Evolutionary conservation across 2,329 filamentous ascomycete species (phyloP).

Genomic region (Eutypella sp.): DNA sequence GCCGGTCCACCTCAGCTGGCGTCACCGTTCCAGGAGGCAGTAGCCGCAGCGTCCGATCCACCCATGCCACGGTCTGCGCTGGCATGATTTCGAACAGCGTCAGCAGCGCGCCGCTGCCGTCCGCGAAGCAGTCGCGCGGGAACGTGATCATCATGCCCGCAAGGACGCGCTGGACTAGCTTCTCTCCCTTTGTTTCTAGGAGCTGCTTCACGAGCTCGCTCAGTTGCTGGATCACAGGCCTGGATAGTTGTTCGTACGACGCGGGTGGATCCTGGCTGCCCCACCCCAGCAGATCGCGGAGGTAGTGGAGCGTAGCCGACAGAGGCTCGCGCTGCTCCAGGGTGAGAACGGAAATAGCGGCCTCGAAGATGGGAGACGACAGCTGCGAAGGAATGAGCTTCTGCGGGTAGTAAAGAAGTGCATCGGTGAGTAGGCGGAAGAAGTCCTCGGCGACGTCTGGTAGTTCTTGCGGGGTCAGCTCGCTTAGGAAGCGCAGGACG

Average conservation of each 20-base stretch:
- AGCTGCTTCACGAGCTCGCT: conserved; percentile 69
- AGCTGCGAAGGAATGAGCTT: conserved; percentile 76
- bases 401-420: conserved; percentile 86
- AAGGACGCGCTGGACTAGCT: conserved; percentile 81
- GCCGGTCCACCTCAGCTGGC: conserved; percentile 70
- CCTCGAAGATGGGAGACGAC: conserved; percentile 78
- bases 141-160: conserved; percentile 99
- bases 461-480: conserved; percentile 68
- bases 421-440: conserved; percentile 88
- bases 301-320: conserved; percentile 85
- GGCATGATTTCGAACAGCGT: conserved; percentile 85
- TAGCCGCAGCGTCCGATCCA: conserved; percentile 76
- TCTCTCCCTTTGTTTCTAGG: conserved; percentile 64
- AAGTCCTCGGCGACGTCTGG: conserved; percentile 91
- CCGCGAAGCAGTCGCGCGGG: conserved; percentile 89
- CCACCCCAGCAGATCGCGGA: conserved; percentile 86
- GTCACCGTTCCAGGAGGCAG: conserved; percentile 79
- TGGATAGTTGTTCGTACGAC: conserved; percentile 49
- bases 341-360: conserved; percentile 78
- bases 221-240: conserved; percentile 62
- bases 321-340: conserved; percentile 89
- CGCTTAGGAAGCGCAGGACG: conserved; percentile 84
- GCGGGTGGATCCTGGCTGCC: conserved; percentile 69
- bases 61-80: conserved; percentile 72
- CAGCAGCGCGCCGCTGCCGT: conserved; percentile 88